Base-by-base conservation (phyloP, 1,284 basidiomycete genomes). In the Dichomitus squalens region DNA sequence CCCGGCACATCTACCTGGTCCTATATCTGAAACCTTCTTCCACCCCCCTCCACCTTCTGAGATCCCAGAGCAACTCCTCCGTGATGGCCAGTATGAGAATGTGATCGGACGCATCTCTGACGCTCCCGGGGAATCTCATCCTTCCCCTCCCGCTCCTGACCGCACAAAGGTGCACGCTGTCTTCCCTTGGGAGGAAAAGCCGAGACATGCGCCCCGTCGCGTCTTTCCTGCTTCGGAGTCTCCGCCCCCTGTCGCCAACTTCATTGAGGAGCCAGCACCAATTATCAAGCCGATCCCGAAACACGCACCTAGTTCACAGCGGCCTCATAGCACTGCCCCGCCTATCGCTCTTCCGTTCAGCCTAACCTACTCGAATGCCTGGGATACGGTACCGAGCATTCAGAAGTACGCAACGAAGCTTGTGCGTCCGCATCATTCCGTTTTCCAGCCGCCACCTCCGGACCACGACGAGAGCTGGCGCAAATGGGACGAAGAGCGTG, bases 161-260 rank as follows among this genome's bases (percentile, higher is more conserved):
- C 81, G 77, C 16, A 75, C 73, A 27, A 91, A 90, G 65, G 83
- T 96, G 27, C 87, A 88, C 63, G 77, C 82, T 23, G 79, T 97
- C n/a, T 98, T 98, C 71, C 95, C 96, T 7, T 98, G 96, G 96
- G 96, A 98, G 71, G 81, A 85, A 55, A 82, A 81, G 56, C 82
- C 82, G 3, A 84, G 90, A 46, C 79, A 80, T 41, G 68, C 79
- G 55, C 87, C 92, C 7, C 79, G 81, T 16, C 85, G 93, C 51
- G 84, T 91, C 12, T 95, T 95, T 70, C 94, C 93, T n/a, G 74
- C 73, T 18, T 78, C 83, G 25, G 86, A 90, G 54, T 76, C 80
- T 9, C 84, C 86, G 4, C 82, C 81, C 2, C 81, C 82, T n/a
- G 64, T 64, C 34, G 68, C 75, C 7, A 68, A 76, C 52, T 84